Conservation (phyloP, 371 early-diverging fungal genomes). For the Rhizopus stolonifer region DNA sequence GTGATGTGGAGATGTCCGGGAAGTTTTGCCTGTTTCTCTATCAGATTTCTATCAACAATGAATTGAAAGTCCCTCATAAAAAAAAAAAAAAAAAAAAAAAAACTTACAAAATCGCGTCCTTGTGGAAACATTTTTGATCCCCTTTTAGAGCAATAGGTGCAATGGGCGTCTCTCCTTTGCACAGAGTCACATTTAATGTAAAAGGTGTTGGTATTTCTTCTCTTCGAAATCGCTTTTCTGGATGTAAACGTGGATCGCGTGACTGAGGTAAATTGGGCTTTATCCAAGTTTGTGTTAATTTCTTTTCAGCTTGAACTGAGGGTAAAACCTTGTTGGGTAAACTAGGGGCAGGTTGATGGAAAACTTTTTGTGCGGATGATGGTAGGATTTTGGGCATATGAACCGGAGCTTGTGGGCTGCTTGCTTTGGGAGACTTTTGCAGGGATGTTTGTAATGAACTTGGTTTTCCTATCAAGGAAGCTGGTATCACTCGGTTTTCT, state of each 20-base stretch:
- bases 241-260: not conserved
- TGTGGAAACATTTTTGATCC: slow-evolving; percentile 5
- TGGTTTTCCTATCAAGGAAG: too few relatives aligned
- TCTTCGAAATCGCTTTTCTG: not conserved
- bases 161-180: slow-evolving; percentile 1
- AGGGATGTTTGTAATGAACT: too few relatives aligned
- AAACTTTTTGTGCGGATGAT: not conserved
- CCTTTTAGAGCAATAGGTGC: slow-evolving; percentile 3
- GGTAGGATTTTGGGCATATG: too few relatives aligned
- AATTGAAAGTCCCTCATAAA: too few relatives aligned
- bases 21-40: not conserved
- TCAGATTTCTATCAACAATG: slow-evolving; percentile 2
- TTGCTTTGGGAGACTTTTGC: too few relatives aligned
- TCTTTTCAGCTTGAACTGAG: not conserved
- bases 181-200: not conserved
- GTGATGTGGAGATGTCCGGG: not conserved
- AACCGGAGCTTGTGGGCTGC: too few relatives aligned
- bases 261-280: not conserved
- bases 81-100: not conserved
- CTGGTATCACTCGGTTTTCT: too few relatives aligned
- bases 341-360: not conserved
- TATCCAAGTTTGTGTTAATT: not conserved
- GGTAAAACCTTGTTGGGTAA: not conserved
- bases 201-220: not conserved
- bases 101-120: slow-evolving; percentile 4